Conservation (phyloP, 306 rosid genomes). For the Prinsepia uniflora region DNA sequence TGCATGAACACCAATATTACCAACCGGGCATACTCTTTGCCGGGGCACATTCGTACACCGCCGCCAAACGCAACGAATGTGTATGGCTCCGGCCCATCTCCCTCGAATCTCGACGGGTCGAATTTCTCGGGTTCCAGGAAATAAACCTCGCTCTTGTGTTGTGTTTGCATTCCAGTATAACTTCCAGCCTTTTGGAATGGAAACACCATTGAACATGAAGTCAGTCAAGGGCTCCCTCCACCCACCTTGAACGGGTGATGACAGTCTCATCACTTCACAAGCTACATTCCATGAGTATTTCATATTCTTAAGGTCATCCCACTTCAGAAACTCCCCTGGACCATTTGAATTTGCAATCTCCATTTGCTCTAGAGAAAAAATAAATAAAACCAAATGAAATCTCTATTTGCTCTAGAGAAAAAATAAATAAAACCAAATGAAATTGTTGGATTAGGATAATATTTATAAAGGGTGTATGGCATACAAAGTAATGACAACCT, state of each 20-base stretch:
- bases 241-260: conserved; percentile 69
- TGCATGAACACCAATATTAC: conserved; percentile 70
- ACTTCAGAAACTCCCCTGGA: too few relatives aligned
- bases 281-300: conserved; percentile 71
- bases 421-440: too few relatives aligned
- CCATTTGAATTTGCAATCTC: too few relatives aligned
- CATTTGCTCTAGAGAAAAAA: too few relatives aligned
- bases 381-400: too few relatives aligned
- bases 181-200: conserved; percentile 83
- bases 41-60: conserved; percentile 77
- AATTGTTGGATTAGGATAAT: too few relatives aligned
- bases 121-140: conserved; percentile 53
- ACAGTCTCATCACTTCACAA: conserved; percentile 65
- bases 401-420: too few relatives aligned
- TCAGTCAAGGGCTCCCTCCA: conserved; percentile 55
- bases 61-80: conserved; percentile 69
- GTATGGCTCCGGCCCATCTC: conserved; percentile 57
- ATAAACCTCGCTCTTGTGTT: conserved; percentile 38
- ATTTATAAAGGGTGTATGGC: too few relatives aligned
- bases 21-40: conserved; percentile 62
- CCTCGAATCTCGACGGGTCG: conserved; percentile 66
- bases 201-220: conserved; percentile 54
- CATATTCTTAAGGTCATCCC: conserved; percentile 56
- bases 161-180: conserved; percentile 61
- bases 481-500: too few relatives aligned